Evolutionary conservation across 305 asterid genomes (phyloP).

Genomic region (Fraxinus xanthoxyloides): DNA sequence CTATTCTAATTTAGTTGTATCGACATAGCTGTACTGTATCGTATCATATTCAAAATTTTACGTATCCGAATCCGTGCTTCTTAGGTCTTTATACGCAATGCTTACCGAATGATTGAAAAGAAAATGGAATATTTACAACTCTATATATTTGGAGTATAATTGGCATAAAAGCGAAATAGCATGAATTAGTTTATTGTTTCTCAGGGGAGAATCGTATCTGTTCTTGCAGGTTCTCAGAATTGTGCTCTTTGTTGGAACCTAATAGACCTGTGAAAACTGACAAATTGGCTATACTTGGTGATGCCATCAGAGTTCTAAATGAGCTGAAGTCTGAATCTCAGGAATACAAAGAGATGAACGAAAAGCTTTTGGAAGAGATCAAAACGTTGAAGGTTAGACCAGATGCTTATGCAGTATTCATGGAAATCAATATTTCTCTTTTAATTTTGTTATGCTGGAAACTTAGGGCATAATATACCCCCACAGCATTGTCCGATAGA

Average conservation of each 20-base stretch:
- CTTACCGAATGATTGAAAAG: background rate
- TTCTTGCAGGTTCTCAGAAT: constrained; percentile 62
- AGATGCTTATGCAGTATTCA: background rate
- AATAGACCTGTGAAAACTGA: constrained; percentile 74
- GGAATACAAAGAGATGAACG: constrained; percentile 64
- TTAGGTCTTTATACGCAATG: background rate
- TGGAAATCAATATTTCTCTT: background rate
- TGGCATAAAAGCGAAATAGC: background rate
- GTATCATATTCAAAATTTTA: too few species aligned
- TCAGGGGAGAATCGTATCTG: background rate
- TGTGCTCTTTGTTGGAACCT: constrained; percentile 65
- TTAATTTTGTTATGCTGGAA: background rate
- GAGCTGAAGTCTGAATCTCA: constrained; percentile 66
- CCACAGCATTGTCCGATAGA: background rate
- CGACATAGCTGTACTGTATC: too few species aligned
- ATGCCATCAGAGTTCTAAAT: constrained; percentile 64
- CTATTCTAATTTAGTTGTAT: too few species aligned
- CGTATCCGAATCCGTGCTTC: too few species aligned
- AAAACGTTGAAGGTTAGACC: constrained; percentile 55
- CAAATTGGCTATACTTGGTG: constrained; percentile 77
- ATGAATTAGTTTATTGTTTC: background rate
- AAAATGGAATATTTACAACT: background rate
- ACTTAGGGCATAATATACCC: background rate
- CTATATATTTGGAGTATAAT: background rate
- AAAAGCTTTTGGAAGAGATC: constrained; percentile 75